These are phyloP conservation scores for Phaffomyces antillensis DNA, from an alignment of 805 yeast species.

Conservation along the genomic window DNA sequence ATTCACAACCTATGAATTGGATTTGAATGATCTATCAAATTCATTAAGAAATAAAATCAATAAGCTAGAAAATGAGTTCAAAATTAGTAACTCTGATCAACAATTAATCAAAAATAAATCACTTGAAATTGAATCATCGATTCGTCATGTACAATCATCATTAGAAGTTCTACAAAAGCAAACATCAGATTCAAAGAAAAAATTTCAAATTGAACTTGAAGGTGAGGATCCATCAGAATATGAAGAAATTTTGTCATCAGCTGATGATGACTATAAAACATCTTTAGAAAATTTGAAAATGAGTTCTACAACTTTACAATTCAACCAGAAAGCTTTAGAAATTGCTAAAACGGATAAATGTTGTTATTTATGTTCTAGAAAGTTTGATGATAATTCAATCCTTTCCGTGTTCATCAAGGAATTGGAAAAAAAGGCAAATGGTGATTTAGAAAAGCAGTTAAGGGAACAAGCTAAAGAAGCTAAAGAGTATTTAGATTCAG, in stretches of 20 bases:
- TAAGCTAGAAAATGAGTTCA: neutral
- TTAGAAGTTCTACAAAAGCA: slow-evolving; percentile 5
- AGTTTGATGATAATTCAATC: slow-evolving; percentile 39
- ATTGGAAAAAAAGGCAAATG: slow-evolving; percentile 25
- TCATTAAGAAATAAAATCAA: slow-evolving; percentile 9
- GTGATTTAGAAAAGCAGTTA: slow-evolving; percentile 26
- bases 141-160: slow-evolving; percentile 9
- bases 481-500: slow-evolving; percentile 23
- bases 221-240: slow-evolving; percentile 41
- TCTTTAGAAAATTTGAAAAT: slow-evolving; percentile 63
- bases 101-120: slow-evolving; percentile 10
- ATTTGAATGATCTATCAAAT: slow-evolving; percentile 11
- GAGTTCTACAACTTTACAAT: slow-evolving; percentile 59
- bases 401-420: slow-evolving; percentile 22
- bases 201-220: slow-evolving; percentile 17
- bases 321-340: slow-evolving; percentile 62
- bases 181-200: slow-evolving; percentile 6
- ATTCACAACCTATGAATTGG: slow-evolving; percentile 18
- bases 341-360: slow-evolving; percentile 48
- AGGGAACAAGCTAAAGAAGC: slow-evolving; percentile 27
- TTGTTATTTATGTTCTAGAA: slow-evolving; percentile 69
- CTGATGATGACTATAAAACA: slow-evolving; percentile 55
- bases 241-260: slow-evolving; percentile 40
- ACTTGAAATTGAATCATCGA: slow-evolving; percentile 17
- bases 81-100: neutral